Conservation (phyloP, 768 basidiomycete genomes). For the Asterophora lycoperdoides region DNA sequence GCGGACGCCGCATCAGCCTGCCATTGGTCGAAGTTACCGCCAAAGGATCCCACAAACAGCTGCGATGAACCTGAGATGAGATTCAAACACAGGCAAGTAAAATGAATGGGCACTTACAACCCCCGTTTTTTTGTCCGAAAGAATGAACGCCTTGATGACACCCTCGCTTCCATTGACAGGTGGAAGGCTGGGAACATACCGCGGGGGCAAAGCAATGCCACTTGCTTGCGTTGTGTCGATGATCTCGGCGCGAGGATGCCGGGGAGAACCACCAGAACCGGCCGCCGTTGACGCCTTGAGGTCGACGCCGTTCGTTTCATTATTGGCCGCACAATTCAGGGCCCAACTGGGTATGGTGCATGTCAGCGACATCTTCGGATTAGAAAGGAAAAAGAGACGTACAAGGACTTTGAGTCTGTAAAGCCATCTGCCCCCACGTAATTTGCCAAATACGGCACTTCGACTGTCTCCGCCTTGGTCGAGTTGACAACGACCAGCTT, state of each 20-base stretch:
- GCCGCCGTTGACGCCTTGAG: slow-evolving; percentile 21
- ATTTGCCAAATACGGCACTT: slow-evolving; percentile 48
- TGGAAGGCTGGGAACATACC: slow-evolving; percentile 44
- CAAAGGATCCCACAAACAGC: slow-evolving; percentile 63
- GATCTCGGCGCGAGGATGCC: slow-evolving; percentile 33
- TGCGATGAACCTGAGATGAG: slow-evolving; percentile 18
- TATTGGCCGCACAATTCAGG: slow-evolving; percentile 49
- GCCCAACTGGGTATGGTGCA: slow-evolving; percentile 11
- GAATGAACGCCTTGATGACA: slow-evolving; percentile 51
- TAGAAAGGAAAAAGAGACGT: slow-evolving; percentile 14
- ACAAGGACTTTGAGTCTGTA: slow-evolving; percentile 51
- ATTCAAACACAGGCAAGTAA: neutral
- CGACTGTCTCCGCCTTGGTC: slow-evolving; percentile 44
- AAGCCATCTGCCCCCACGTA: slow-evolving; percentile 42
- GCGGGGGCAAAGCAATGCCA: slow-evolving; percentile 43
- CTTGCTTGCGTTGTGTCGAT: slow-evolving; percentile 37
- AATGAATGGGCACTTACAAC: slow-evolving; percentile 38
- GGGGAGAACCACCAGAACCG: slow-evolving; percentile 6
- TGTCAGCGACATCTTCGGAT: too few relatives aligned
- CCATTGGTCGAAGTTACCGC: slow-evolving; percentile 45
- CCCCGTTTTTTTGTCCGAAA: slow-evolving; percentile 53
- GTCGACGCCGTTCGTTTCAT: slow-evolving; percentile 49
- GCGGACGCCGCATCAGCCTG: slow-evolving; percentile 46
- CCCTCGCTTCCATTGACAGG: slow-evolving; percentile 43
- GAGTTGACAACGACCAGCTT: slow-evolving; percentile 42